Base-by-base conservation (phyloP, 768 basidiomycete species). In the Phlebiopsis flavidoalba region DNA sequence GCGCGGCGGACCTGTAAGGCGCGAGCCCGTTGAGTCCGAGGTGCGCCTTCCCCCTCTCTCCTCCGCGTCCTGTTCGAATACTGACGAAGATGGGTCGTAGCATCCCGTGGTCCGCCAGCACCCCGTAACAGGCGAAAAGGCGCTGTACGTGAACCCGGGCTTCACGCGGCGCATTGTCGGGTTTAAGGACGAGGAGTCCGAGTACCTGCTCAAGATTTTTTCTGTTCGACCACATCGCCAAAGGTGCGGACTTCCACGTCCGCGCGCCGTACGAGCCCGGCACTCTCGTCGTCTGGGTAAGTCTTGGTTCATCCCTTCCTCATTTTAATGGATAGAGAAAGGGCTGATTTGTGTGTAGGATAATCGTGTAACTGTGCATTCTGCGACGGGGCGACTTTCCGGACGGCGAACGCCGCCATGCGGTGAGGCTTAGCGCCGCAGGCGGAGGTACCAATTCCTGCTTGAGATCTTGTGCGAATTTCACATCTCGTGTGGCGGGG, bases 241-340 rank as follows among this genome's bases (percentile, higher is more conserved):
- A 84, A 72, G 87, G 88, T 55, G 79, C 77, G n/a, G 93, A 94
- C 69, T 83, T 87, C 71, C 90, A 93, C 67, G 84, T 84, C 17
- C 83, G 93, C 43, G 78, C 89, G 26, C 84, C 85, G 67, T 94
- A 91, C 91, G 69, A 78, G 53, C 88, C 89, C 1, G 77, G 86
- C 64, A 90, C 90, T 5, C 83, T 94, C 45, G 89, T 89, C 12
- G 67, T 93, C 11, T 93, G 91, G 91, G 92, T 35, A 5, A 19
- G 15, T 22, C n/a, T n/a, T n/a, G n/a, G n/a, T n/a, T n/a, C 68
- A 55, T n/a, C 7, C 24, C 55, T 31, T 6, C 26, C 26, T 31
- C 26, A n/a, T n/a, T n/a, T n/a, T n/a, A n/a, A n/a, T n/a, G n/a
- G n/a, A n/a, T n/a, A n/a, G n/a, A n/a, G n/a, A n/a, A n/a, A n/a